Conservation (phyloP, 2,329 filamentous ascomycete species). For the Diaporthe destruens region DNA sequence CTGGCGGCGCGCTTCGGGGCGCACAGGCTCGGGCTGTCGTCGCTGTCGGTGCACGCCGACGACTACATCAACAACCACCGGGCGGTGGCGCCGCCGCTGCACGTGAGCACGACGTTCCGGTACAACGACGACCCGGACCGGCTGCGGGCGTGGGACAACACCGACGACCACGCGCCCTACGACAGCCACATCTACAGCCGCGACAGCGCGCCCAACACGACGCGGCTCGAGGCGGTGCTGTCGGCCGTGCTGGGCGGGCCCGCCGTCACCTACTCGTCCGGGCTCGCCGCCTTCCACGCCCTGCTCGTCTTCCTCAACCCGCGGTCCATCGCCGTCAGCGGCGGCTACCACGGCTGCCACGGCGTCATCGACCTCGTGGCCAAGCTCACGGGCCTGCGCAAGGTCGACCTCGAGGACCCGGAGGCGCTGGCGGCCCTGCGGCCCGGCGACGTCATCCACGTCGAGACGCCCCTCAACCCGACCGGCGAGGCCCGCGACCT, state of each 20-base stretch:
- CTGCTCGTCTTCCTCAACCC: slow-evolving; percentile 88
- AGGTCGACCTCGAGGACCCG: slow-evolving; percentile 73
- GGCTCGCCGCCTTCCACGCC: slow-evolving; percentile 89
- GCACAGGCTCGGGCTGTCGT: slow-evolving; percentile 68
- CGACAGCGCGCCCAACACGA: slow-evolving; percentile 80
- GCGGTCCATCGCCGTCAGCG: slow-evolving; percentile 81
- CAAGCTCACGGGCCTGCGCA: slow-evolving; percentile 80
- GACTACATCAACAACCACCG: slow-evolving; percentile 79
- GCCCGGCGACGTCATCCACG: slow-evolving; percentile 85
- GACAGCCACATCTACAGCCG: slow-evolving; percentile 88
- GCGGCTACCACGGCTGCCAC: slow-evolving; percentile 94
- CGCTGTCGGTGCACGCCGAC: slow-evolving; percentile 85
- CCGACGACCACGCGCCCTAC: slow-evolving; percentile 62
- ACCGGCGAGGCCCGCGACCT: slow-evolving; percentile 85
- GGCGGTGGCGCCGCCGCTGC: slow-evolving; percentile 89
- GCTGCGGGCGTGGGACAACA: slow-evolving; percentile 66
- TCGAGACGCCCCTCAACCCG: slow-evolving; percentile 96
- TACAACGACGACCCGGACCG: slow-evolving; percentile 79
- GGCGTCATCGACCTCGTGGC: slow-evolving; percentile 81
- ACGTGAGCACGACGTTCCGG: slow-evolving; percentile 91
- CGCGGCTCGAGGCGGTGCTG: slow-evolving; percentile 87
- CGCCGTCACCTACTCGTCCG: slow-evolving; percentile 83
- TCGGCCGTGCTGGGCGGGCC: slow-evolving; percentile 78
- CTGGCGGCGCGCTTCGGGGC: slow-evolving; percentile 49
- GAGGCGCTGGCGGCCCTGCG: slow-evolving; percentile 69